Evolutionary conservation across 345 rosid species (phyloP).

Genomic region (Mallotus nudiflorus): DNA sequence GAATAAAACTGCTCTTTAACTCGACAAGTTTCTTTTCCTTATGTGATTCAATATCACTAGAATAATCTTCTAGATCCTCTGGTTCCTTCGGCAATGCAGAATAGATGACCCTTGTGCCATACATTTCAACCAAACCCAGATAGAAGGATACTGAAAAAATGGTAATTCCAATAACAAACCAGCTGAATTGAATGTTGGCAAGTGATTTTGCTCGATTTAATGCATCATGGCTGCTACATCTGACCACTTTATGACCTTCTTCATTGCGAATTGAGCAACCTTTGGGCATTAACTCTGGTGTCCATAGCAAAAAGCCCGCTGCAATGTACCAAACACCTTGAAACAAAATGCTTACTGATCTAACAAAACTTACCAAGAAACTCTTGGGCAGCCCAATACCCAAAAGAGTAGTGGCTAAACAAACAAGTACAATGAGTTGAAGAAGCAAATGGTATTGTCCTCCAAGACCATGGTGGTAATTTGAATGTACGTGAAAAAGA

Average conservation of each 20-base stretch:
- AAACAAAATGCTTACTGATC: constrained; percentile 59
- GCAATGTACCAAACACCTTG: constrained; percentile 76
- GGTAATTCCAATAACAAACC: constrained; percentile 47
- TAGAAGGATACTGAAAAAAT: constrained; percentile 45
- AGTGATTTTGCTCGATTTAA: constrained; percentile 72
- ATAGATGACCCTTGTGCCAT: constrained; percentile 24
- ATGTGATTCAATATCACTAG: constrained; percentile 4
- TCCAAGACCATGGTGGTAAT: constrained; percentile 76
- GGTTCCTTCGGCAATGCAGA: constrained; percentile 9
- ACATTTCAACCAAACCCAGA: constrained; percentile 36
- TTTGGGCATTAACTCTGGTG: constrained; percentile 57
- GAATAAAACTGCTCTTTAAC: neutral
- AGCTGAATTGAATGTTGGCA: constrained; percentile 66
- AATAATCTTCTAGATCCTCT: neutral
- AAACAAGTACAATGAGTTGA: constrained; percentile 52
- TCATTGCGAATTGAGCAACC: constrained; percentile 59
- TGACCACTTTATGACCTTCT: constrained; percentile 64
- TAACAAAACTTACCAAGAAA: constrained; percentile 62
- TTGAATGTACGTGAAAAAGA: constrained; percentile 59
- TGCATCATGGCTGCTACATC: constrained; percentile 52
- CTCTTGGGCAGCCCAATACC: constrained; percentile 61
- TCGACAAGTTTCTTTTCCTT: neutral
- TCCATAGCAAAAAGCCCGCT: constrained; percentile 80
- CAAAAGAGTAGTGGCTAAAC: constrained; percentile 56
- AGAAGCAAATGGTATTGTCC: constrained; percentile 78